Evolutionary conservation across 2,329 filamentous ascomycete genomes (phyloP).

Genomic region (Monascus ruber): DNA sequence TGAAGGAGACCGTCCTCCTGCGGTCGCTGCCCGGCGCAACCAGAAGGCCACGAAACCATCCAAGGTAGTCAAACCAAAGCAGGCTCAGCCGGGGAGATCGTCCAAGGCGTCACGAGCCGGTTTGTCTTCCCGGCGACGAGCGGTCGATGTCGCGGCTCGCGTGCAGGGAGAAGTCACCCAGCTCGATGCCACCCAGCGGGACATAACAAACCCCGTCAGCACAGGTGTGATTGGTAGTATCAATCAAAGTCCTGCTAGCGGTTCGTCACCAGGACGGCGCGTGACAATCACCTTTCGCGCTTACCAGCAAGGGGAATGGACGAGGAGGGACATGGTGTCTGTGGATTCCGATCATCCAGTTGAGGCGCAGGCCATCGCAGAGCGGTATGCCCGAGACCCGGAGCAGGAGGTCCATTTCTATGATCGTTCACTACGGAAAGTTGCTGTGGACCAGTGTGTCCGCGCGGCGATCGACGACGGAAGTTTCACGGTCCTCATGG

Average conservation of each 20-base stretch:
- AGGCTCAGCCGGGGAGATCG: constrained; percentile 1
- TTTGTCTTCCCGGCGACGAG: constrained; percentile 3
- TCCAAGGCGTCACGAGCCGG: constrained; percentile 4
- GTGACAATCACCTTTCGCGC: constrained; percentile 6
- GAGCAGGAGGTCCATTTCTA: constrained; percentile 9
- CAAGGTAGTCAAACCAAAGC: constrained; percentile 4
- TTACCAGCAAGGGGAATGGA: constrained; percentile 6
- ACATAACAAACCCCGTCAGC: constrained; percentile 6
- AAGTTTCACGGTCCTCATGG: constrained; percentile 9
- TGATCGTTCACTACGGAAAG: constrained; percentile 7
- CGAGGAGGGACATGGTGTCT: constrained; percentile 3
- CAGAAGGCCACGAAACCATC: constrained; percentile 4
- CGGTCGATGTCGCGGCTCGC: constrained; percentile 4
- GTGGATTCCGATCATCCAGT: constrained; percentile 3
- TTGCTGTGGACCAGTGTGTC: constrained; percentile 9
- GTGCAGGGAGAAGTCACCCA: constrained; percentile 5
- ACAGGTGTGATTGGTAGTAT: constrained; percentile 5
- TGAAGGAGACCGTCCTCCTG: constrained; percentile 4
- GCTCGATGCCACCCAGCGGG: constrained; percentile 4
- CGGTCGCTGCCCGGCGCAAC: constrained; percentile 3
- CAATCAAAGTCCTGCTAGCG: constrained; percentile 4
- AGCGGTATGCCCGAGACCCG: constrained; percentile 7
- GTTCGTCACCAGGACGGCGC: constrained; percentile 3
- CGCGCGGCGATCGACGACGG: constrained; percentile 10
- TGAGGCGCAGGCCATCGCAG: constrained; percentile 8